Evolutionary conservation across 192 early-diverging fungal species (phyloP), one percentile per base, ranked within the genome.

Genomic region (Diversispora epigaea): DNA sequence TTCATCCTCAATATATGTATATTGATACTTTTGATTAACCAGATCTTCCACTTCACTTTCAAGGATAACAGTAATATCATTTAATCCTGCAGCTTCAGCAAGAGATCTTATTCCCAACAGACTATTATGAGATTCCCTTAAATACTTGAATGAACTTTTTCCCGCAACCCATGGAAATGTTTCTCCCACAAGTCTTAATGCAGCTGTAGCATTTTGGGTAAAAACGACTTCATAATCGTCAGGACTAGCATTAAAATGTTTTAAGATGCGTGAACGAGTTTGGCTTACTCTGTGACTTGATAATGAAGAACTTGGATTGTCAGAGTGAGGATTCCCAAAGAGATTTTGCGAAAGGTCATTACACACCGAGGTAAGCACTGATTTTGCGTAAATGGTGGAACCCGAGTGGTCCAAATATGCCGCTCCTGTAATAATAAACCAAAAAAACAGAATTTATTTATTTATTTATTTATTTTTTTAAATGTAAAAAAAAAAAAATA

Each of bases 191-290:
- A 95, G 74, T 72, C 89, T 90, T 56, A 92, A 85, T 7, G 91
- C 92, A 7, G 86, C 91, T 0, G 93, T 93, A 8, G 93, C 91
- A 77, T 91, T 91, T 32, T 86, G 84, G 2, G 92, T 94, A 67
- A 96, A 94, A 7, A 96, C 82, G 8, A 92, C 87, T 3, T 85
- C 80, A 77, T 92, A 94, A 6, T 87, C 78, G 25, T 80, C 77
- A 11, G 83, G 82, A 10, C 83, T 81, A 0, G 88, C 86, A 56
- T 85, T 84, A 60, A 93, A 84, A 71, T 88, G 87, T 12, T 62
- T 73, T 6, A 90, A 80, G 32, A 92, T 74, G 11, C 85, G 84
- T 73, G 79, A 77, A 56, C 90, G 83, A 21, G 83, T 83, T 25
- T 81, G 77, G 17, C 89, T 84, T 0, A 91, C 82, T 78, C 78